phyloP scores from a whole-genome alignment of 352 stramenopile genomes.

The Pythium brassicae region DNA sequence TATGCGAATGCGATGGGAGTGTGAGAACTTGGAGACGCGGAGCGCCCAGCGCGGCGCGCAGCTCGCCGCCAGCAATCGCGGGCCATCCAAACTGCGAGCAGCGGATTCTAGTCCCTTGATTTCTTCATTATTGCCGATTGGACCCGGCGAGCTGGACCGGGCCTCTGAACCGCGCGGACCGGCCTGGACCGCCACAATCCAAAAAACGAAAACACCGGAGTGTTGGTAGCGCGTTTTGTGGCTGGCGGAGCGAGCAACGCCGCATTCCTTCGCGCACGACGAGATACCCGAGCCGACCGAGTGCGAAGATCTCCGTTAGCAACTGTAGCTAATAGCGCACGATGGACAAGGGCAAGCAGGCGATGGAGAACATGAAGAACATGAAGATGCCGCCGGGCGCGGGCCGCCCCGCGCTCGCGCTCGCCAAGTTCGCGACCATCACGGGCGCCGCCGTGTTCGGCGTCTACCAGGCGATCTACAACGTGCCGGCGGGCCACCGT shows the following conservation, averaged over 20 bases:
- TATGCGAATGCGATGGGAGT: conserved; percentile 72
- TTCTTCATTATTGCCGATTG: neutral
- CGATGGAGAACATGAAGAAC: conserved; percentile 89
- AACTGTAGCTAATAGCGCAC: conserved; percentile 8
- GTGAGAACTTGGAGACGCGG: conserved; percentile 14
- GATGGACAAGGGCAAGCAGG: conserved; percentile 84
- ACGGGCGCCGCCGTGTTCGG: conserved; percentile 65
- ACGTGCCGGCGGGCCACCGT: conserved; percentile 84
- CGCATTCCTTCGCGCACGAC: conserved; percentile 17
- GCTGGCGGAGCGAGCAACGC: conserved; percentile 18
- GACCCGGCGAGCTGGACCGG: too few species aligned
- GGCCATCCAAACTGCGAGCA: conserved; percentile 26
- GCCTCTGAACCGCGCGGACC: too few species aligned
- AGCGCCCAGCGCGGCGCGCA: neutral
- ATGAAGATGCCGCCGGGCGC: conserved; percentile 78
- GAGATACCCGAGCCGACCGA: conserved; percentile 4
- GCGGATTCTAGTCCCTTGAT: conserved; percentile 23
- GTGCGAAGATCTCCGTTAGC: conserved; percentile 1
- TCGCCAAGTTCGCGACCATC: conserved; percentile 61
- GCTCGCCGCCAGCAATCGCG: conserved; percentile 34
- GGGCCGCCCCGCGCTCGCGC: conserved; percentile 44
- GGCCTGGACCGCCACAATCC: too few species aligned
- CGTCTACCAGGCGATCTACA: conserved; percentile 85
- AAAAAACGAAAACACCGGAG: too few species aligned
- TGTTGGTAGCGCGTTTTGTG: conserved; percentile 9